Conservation (phyloP, 2,329 filamentous ascomycete species). For the Colletotrichum noveboracense region DNA sequence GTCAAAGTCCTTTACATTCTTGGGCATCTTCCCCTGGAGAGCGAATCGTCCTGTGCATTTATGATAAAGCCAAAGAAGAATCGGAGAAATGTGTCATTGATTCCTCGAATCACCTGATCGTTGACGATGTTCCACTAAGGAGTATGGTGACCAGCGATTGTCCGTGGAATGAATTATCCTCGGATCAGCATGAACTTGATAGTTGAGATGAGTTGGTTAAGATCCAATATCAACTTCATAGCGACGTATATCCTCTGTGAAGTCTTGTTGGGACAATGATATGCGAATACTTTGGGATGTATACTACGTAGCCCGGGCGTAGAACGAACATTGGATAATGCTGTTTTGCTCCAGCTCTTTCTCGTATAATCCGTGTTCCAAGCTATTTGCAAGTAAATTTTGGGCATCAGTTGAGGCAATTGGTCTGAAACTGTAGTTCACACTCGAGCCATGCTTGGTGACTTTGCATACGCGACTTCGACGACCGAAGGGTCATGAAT, state of each 20-base stretch:
- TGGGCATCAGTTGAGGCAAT: not conserved
- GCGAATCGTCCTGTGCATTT: not conserved
- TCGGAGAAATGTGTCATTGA: not conserved
- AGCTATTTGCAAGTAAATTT: not conserved
- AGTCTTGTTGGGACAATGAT: not conserved
- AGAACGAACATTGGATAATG: not conserved
- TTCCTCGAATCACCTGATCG: not conserved
- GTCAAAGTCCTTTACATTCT: not conserved
- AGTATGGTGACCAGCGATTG: not conserved
- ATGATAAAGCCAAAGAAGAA: not conserved
- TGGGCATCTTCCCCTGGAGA: not conserved
- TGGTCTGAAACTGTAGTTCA: not conserved
- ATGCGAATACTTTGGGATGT: not conserved
- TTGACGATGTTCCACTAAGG: not conserved
- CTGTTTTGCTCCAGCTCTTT: not conserved
- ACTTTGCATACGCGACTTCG: not conserved
- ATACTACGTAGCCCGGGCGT: not conserved
- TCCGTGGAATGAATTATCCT: not conserved
- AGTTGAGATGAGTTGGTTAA: not conserved
- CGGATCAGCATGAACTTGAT: not conserved
- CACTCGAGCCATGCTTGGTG: not conserved
- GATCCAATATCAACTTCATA: not conserved
- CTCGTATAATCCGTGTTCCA: not conserved
- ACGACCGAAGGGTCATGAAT: not conserved
- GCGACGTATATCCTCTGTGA: not conserved